Base-by-base conservation (phyloP, 257 asterid species). In the Misopates orontium region DNA sequence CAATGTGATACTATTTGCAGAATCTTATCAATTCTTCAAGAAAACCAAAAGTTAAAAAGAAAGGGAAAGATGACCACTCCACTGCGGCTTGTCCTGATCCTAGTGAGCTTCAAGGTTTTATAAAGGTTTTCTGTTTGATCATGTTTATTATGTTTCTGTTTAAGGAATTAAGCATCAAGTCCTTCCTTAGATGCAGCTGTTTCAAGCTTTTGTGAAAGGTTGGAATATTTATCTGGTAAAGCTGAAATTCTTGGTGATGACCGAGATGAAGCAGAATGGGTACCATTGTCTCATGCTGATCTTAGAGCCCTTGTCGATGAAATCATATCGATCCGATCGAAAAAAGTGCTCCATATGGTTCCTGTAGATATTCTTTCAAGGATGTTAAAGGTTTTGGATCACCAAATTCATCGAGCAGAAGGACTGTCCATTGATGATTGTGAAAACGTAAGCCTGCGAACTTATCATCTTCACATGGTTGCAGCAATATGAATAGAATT, bases 401-500 rank as follows among this genome's bases (percentile, higher is more conserved):
- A 82, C 69, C 99, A 94, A 76, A 85, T 94, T 76, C 99, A 88
- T 73, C 91, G 95, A 73, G 96, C 98, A 52, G 96, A 88, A 85
- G 99, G 99, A 69, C 85, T 90, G 50, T 88, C 97, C 50, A 79
- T 94, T 75, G 85, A 80, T 71, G 93, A 88, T 61, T 78, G 82
- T 76, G 98, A 86, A 68, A 85, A 78, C 52, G 99, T 94, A 88
- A 88, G 91, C 80, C 69, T 61, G 20, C 77, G 18, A 47, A 57
- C 55, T 58, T 23, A 32, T 12, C 68, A 54, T 69, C 53, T 72
- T 67, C 47, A 63, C 63, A 42, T 60, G 42, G 69, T 69, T 45
- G 47, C 72, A 8, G 49, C 64, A 1, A 20, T 25, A 39, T 32
- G 19, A 50, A 22, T 28, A 52, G 36, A 25, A 28, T 42, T 28